Percentiles rank a stretch among this genome's conserved stretches.
phyloP scores from a whole-genome alignment of 2,329 filamentous ascomycete genomes.

The Thelonectria blattea region DNA sequence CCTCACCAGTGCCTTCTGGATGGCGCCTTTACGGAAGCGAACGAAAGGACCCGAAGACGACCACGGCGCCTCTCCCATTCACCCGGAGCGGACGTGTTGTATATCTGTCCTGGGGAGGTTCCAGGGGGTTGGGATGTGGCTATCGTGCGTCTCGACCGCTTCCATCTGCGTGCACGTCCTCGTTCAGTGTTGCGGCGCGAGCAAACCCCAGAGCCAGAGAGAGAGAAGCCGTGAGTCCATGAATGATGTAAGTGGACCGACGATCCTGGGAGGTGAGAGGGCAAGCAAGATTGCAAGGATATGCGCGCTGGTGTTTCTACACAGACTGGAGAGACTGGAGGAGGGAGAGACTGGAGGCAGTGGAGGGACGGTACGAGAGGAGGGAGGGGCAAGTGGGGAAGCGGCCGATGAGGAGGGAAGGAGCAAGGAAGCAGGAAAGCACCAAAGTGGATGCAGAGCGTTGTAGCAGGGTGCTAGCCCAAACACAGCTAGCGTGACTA shows the following conservation, averaged over 20 bases:
- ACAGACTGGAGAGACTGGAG: background rate
- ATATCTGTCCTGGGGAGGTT: conserved; percentile 21
- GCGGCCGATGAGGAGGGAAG: conserved; percentile 23
- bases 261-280: conserved; percentile 22
- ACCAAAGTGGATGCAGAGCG: conserved; percentile 4
- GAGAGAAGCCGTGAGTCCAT: conserved; percentile 31
- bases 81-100: conserved; percentile 7
- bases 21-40: conserved; percentile 14
- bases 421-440: conserved; percentile 2
- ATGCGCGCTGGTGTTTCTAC: conserved; percentile 1
- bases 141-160: conserved; percentile 23
- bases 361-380: background rate
- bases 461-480: conserved; percentile 9
- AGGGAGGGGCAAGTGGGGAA: conserved; percentile 30
- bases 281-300: conserved; percentile 21
- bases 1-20: conserved; percentile 10
- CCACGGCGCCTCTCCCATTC: conserved; percentile 20
- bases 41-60: conserved; percentile 4
- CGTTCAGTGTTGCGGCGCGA: conserved; percentile 11
- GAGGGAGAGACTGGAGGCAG: no score
- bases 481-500: conserved; percentile 23
- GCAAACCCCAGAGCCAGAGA: conserved; percentile 21
- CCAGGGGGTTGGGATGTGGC: conserved; percentile 10
- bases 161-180: conserved; percentile 21
- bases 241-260: conserved; percentile 39